Evolutionary conservation across 2,329 filamentous ascomycete genomes (phyloP).

Genomic region (Nothopassalora personata): DNA sequence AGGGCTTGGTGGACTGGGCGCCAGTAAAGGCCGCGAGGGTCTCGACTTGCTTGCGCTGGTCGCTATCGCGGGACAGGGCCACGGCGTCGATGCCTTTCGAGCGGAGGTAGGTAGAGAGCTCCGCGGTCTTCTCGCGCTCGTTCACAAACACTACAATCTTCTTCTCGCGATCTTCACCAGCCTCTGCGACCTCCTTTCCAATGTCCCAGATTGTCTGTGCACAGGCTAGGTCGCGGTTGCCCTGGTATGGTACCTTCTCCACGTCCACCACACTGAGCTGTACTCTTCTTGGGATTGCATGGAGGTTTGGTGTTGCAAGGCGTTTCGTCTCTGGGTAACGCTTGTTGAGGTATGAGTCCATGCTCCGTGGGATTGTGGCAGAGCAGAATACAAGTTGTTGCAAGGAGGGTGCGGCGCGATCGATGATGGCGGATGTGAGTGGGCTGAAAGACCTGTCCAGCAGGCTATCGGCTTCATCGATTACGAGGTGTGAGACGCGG

Average conservation of each 20-base stretch:
- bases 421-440: slow-evolving; percentile 74
- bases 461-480: slow-evolving; percentile 94
- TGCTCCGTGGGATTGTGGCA: slow-evolving; percentile 84
- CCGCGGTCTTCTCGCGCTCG: slow-evolving; percentile 80
- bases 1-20: slow-evolving; percentile 3
- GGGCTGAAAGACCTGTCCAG: slow-evolving; percentile 89
- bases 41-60: slow-evolving; percentile 69
- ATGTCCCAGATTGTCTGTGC: slow-evolving; percentile 94
- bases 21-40: slow-evolving; percentile 71
- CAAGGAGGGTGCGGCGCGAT: slow-evolving; percentile 73
- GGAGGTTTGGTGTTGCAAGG: slow-evolving; percentile 89
- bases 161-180: slow-evolving; percentile 61
- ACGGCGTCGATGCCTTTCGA: slow-evolving; percentile 85
- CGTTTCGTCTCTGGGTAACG: slow-evolving; percentile 78
- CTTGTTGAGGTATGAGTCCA: slow-evolving; percentile 77
- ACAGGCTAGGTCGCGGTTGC: slow-evolving; percentile 88
- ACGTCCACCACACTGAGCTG: slow-evolving; percentile 92
- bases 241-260: slow-evolving; percentile 83
- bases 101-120: slow-evolving; percentile 71
- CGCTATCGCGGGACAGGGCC: slow-evolving; percentile 78
- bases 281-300: slow-evolving; percentile 90
- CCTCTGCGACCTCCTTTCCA: slow-evolving; percentile 63
- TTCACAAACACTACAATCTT: slow-evolving; percentile 95
- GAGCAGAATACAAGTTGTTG: slow-evolving; percentile 89
- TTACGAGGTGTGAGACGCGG: slow-evolving; percentile 79